Base-by-base conservation (phyloP, 2,329 filamentous ascomycete species). In the Neofusicoccum kwambonambiense region DNA sequence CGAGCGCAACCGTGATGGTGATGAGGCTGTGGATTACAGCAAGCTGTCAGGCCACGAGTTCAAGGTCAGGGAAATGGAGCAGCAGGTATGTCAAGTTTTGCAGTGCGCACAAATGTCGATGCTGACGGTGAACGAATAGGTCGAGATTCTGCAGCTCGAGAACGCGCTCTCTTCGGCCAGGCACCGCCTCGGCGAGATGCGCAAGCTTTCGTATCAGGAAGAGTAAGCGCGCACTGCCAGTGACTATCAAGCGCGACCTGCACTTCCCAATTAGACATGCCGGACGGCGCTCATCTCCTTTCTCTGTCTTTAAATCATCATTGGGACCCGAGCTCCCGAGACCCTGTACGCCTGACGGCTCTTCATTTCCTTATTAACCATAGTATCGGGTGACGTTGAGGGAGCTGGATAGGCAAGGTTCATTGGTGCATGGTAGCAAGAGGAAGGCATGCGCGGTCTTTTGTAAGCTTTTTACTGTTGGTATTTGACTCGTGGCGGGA, bases 11-110 rank as follows among this genome's bases (percentile, higher is more conserved):
- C 85, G 86, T 67, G 92, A 92, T 49, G 92, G 94, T 41, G 82
- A 82, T 15, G 93, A 97, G 63, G 83, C 86, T 58, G 88, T 96
- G 22, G 95, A 99, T 77, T 99, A 98, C 79, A 84, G 86, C 49
- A 91, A 93, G 81, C 82, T 99, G 52, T 93, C 91, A 67, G 88
- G 90, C 37, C 94, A 97, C 79, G 95, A 99, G 81, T 98, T 99
- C 84, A 99, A 99, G 85, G 93, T 97, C 60, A 87, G 90, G 72
- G 93, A 99, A 82, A 99, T 99, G 95, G 95, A 99, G 82, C 95
- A 99, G 76, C 95, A 99, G 91, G 93, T 97, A 84, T 72, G 86
- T 84, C 50, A 56, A 65, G 39, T n/a, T 54, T 68, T 39, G 37
- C 37, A 5, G 37, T 15, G 37, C 11, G 11, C 11, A 39, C 9